Evolutionary conservation across 495 filamentous ascomycete species (phyloP), one percentile per base, ranked within the genome.

Genomic region (Aspergillus biplanus): DNA sequence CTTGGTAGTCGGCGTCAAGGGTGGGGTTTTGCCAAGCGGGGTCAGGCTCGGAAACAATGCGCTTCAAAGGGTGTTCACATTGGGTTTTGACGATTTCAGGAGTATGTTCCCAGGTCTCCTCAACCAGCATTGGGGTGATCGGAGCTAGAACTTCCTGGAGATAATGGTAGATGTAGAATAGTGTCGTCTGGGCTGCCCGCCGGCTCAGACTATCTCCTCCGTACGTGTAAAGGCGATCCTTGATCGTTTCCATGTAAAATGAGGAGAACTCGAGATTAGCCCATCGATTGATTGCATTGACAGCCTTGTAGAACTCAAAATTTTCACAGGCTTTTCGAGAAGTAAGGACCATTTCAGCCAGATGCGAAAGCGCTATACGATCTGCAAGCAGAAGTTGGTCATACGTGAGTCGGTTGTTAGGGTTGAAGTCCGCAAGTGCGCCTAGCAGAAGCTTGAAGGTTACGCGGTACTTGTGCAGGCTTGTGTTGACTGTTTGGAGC

Each of bases 171-270:
- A 98, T 84, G 53, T 89, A 77, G 67, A 85, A 85, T 18, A 97
- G 70, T 8, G 92, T 90, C 11, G 84, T 87, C 67, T 91, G 89
- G 5, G 84, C 84, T 18, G 80, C 73, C 8, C 78, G 75, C 21
- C 87, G 75, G 64, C 79, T 79, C 5, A 63, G 71, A 55, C 81
- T 83, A 56, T 82, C 79, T 47, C 85, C 84, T 59, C 85, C 84
- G 27, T 89, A 89, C 33, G 92, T 92, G 78, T 98, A 98, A 5
- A 97, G 76, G 33, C 90, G 81, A 70, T 99, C 95, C 74, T 98
- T 99, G 70, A 93, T 79, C 0, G 89, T 85, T 72, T 98, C 95
- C 56, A 98, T 86, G 76, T 98, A 98, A 71, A 97, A 96, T 0
- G 94, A 86, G 0, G 93, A 97, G 31, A 99, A 85, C 64, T 96